Conservation (phyloP, 2,329 filamentous ascomycete species). For the Penicillium nordicum region DNA sequence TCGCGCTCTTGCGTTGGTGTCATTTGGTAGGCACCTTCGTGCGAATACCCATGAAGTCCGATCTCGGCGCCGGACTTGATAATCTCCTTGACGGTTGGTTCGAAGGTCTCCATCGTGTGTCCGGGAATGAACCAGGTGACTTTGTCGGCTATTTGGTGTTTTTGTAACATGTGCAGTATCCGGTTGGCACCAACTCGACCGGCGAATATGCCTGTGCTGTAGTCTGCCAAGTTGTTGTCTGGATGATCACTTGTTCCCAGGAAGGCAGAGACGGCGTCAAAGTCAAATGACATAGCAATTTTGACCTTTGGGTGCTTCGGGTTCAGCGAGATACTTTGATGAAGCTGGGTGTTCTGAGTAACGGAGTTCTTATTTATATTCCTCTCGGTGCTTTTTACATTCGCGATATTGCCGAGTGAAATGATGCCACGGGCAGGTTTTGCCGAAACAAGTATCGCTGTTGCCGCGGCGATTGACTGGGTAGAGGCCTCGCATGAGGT, state of each 20-base stretch:
- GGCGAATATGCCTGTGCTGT: background rate
- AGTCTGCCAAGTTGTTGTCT: background rate
- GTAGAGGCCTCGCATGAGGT: background rate
- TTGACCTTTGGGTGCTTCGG: background rate
- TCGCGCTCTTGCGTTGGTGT: background rate
- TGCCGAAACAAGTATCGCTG: background rate
- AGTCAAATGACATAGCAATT: background rate
- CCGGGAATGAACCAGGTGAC: background rate
- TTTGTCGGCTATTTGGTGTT: background rate
- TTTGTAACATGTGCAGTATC: background rate
- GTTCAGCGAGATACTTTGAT: background rate
- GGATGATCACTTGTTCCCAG: background rate
- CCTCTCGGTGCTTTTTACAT: background rate
- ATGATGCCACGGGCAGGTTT: background rate
- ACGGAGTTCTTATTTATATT: background rate
- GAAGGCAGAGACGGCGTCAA: background rate
- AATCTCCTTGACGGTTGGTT: background rate
- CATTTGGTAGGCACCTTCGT: background rate
- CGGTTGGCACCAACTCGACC: background rate
- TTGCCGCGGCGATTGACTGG: background rate
- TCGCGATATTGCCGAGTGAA: background rate
- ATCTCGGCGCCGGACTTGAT: background rate
- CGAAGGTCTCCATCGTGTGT: background rate
- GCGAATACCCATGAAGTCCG: background rate
- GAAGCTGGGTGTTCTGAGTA: background rate